Evolutionary conservation across 192 early-diverging fungal genomes (phyloP).

Genomic region (Blastocladiella britannica): DNA sequence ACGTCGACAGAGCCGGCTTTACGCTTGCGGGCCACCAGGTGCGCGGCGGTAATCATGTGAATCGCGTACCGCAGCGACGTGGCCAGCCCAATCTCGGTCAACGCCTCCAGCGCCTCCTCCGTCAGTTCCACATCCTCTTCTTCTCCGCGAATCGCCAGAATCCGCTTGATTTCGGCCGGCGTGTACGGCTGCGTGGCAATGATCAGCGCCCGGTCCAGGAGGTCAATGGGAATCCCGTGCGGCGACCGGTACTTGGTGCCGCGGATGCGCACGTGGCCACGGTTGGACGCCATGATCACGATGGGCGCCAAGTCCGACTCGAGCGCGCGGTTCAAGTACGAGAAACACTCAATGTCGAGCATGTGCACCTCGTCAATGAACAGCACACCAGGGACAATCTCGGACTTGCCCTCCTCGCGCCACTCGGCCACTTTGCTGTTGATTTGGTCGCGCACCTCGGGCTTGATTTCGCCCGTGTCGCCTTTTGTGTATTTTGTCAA

Average conservation of each 20-base stretch:
- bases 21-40: conserved; percentile 73
- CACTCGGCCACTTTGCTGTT: conserved; percentile 90
- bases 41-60: conserved; percentile 87
- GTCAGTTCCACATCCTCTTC: conserved; percentile 88
- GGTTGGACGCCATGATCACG: conserved; percentile 98
- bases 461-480: conserved; percentile 94
- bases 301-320: conserved; percentile 93
- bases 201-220: conserved; percentile 84
- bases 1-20: conserved; percentile 76
- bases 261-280: conserved; percentile 82
- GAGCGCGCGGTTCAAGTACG: conserved; percentile 89
- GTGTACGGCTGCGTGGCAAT: conserved; percentile 80
- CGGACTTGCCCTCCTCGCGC: conserved; percentile 96
- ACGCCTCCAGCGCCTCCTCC: conserved; percentile 58
- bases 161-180: conserved; percentile 63
- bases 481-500: conserved; percentile 12
- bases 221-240: conserved; percentile 91
- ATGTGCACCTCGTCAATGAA: conserved; percentile 99
- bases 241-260: conserved; percentile 93
- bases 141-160: conserved; percentile 73
- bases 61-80: conserved; percentile 88
- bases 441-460: conserved; percentile 92
- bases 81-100: conserved; percentile 78
- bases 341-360: conserved; percentile 99
- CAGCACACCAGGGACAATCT: conserved; percentile 92